Percentiles rank a stretch among this genome's conserved stretches.
Evolutionary conservation across 2,329 filamentous ascomycete species (phyloP).

Genomic region (Fusarium mexicanum): DNA sequence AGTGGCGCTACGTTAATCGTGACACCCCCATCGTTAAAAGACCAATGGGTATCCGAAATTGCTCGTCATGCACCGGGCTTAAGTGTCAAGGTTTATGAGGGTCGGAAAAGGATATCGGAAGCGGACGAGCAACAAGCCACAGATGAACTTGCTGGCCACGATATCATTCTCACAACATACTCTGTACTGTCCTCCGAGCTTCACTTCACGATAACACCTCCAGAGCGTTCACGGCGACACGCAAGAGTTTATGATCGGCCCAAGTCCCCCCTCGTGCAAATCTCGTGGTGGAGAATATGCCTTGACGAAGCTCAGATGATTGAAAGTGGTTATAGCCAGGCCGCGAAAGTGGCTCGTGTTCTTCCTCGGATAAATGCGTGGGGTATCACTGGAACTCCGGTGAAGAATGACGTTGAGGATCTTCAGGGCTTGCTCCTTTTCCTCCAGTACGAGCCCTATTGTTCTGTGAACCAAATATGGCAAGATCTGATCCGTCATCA

Average conservation of each 20-base stretch:
- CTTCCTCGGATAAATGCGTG: constrained; percentile 89
- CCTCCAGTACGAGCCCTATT: constrained; percentile 80
- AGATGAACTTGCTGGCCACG: constrained; percentile 58
- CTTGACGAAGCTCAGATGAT: constrained; percentile 90
- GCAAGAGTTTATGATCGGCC: constrained; percentile 72
- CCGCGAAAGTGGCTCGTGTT: constrained; percentile 80
- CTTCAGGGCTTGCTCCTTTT: constrained; percentile 85
- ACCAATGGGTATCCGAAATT: constrained; percentile 72
- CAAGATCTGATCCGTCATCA: constrained; percentile 69
- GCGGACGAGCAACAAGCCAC: constrained; percentile 53
- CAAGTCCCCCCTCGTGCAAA: constrained; percentile 79
- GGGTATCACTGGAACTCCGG: constrained; percentile 89
- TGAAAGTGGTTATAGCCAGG: constrained; percentile 85
- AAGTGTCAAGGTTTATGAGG: constrained; percentile 65
- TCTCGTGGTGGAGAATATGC: constrained; percentile 88
- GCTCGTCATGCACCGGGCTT: constrained; percentile 66
- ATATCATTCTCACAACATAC: constrained; percentile 73
- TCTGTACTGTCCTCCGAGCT: constrained; percentile 81
- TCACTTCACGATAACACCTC: constrained; percentile 76
- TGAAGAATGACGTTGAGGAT: constrained; percentile 81
- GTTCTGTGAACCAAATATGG: constrained; percentile 72
- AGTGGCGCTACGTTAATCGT: constrained; percentile 70
- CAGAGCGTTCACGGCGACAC: constrained; percentile 73
- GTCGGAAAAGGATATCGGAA: constrained; percentile 52
- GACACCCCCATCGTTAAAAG: constrained; percentile 63